Evolutionary conservation across 2,329 filamentous ascomycete species (phyloP), one percentile per base, ranked within the genome.

Genomic region (Sporothrix luriei): DNA sequence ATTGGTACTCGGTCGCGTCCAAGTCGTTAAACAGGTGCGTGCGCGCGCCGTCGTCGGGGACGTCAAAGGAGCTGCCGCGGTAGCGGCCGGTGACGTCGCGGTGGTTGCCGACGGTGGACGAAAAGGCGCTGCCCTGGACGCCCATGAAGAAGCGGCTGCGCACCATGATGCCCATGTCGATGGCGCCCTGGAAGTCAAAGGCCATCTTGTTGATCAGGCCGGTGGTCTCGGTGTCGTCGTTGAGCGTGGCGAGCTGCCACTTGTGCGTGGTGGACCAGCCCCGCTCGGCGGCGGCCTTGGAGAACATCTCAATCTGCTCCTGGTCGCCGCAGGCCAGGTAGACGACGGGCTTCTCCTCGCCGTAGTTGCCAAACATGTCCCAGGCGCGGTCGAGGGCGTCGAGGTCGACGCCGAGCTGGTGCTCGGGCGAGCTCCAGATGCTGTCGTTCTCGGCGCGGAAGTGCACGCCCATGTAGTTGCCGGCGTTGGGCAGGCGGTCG

Each of bases 241-340:
- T 66, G 14, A 52, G 48, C 14, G 10, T 26, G 10, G 75, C 75
- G 3, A 79, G 69, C 5, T 68, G 71, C 74, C 76, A 79, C 68
- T 79, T 79, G 70, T 79, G 75, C 6, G 75, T 78, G 3, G 78
- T 77, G 2, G 75, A 73, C 78, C 78, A 79, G 6, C 78, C 78
- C 46, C 77, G 74, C 33, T 66, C 73, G 13, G 71, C 73, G 0
- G 75, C 78, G 0, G 77, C 78, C 5, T 67, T 70, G 0, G 73
- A 73, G 68, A 79, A 79, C 29, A 73, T 75, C 29, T 75, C 57
- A 19, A 79, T 74, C 71, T 78, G 78, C 5, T 67, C 70, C 70
- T 76, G 71, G 68, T 79, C 78, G 14, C 78, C 78, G 69, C 78
- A 79, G 1, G 78, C 78, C 5, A 79, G 74, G 66, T 78, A 79